Evolutionary conservation across 306 rosid species (phyloP).

Genomic region (Castanospermum australe): DNA sequence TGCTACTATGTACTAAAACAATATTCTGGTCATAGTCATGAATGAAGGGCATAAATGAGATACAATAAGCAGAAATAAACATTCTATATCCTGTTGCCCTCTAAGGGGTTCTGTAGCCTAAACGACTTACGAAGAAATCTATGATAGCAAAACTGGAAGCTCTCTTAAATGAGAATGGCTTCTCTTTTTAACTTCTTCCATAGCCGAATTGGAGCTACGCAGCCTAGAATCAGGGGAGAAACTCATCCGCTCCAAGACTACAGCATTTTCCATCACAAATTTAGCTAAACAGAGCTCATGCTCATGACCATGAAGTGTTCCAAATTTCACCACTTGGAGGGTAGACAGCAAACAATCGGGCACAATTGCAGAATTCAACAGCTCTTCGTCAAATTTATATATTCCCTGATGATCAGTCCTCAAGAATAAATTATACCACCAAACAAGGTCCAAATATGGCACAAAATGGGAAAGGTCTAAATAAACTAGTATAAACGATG

Average conservation of each 20-base stretch:
- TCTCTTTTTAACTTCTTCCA: conserved; percentile 10
- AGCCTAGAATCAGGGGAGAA: neutral
- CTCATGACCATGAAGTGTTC: neutral
- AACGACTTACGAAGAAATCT: neutral
- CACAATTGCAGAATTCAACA: neutral
- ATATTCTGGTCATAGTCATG: neutral
- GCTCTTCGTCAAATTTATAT: neutral
- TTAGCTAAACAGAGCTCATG: conserved; percentile 3
- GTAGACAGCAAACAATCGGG: neutral
- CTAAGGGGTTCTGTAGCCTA: neutral
- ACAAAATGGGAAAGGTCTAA: neutral
- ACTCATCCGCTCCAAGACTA: neutral
- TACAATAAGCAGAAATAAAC: neutral
- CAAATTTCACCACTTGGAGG: neutral
- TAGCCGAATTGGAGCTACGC: neutral
- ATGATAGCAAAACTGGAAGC: neutral
- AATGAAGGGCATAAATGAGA: neutral
- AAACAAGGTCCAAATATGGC: neutral
- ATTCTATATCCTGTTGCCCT: neutral
- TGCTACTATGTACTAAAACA: neutral
- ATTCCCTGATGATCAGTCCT: neutral
- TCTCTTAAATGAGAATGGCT: neutral
- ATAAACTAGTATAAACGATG: too few species aligned
- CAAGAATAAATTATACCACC: neutral
- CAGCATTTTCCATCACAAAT: conserved; percentile 2